Base-by-base conservation (phyloP, 2,329 filamentous ascomycete species). In the Colletotrichum sp. region DNA sequence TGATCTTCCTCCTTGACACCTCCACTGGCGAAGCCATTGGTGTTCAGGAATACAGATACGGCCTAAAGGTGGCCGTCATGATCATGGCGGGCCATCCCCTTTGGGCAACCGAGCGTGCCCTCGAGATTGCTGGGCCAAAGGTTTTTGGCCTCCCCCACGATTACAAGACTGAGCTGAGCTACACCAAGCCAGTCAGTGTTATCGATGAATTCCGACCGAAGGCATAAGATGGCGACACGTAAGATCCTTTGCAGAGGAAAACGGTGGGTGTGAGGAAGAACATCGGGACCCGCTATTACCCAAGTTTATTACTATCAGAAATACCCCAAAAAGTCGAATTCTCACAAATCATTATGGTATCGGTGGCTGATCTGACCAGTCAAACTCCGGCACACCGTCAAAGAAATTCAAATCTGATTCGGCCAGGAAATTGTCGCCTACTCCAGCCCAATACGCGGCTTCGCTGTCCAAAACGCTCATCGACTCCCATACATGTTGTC, bases 1-100 rank as follows among this genome's bases (percentile, higher is more conserved):
- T 87, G 8, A 86, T 87, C 59, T 79, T 81, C 26, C 79, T 87
- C 5, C 79, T 87, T 3, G 84, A 86, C 71, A 76, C 82, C 1
- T 81, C 83, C 30, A 84, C 82, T 0, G 85, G 85, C 14, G 78
- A 81, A 16, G 84, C 82, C 4, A 77, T 87, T 7, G 85, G 85
- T 7, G 82, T 82, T 0, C 84, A 82, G 1, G 85, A 87, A 69
- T 86, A 84, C 70, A 75, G 79, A 18, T 82, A 81, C 67, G 81
- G 81, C 0, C 59, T 81, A 26, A 74, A 76, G 52, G 80, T 81
- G 13, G 69, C 72, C 10, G 75, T 80, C n/a, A 76, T 80, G 65
- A 74, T 74, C 38, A 71, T 66, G 63, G 59, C 77, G 3, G 26
- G 66, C 3, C 36, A 73, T 16, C 66, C 76, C 8, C 32, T 69